Evolutionary conservation across 108 stramenopile genomes (phyloP).

Genomic region (Poteriospumella lacustris): DNA sequence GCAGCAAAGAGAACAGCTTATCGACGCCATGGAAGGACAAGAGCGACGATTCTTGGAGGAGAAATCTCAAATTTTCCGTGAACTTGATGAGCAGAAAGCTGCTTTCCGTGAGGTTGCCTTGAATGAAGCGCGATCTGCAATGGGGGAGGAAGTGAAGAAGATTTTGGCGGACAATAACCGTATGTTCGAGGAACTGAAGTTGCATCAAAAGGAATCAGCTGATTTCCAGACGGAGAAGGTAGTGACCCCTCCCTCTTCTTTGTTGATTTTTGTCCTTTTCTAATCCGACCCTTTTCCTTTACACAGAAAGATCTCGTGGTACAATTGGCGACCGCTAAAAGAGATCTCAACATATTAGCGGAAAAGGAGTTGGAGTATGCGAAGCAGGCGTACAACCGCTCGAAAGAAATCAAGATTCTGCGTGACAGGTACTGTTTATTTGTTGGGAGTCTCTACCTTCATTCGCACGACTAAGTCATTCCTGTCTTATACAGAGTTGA

Average conservation of each 20-base stretch:
- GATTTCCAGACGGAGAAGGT: conserved; percentile 44
- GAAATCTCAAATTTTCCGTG: conserved; percentile 39
- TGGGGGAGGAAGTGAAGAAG: conserved; percentile 47
- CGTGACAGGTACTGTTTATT: conserved; percentile 27
- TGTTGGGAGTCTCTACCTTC: background rate
- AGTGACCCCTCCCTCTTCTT: background rate
- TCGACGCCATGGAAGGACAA: conserved; percentile 31
- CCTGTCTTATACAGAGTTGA: conserved; percentile 23
- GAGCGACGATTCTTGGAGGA: conserved; percentile 45
- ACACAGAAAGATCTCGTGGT: background rate
- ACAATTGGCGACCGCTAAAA: background rate
- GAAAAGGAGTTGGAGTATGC: conserved; percentile 48
- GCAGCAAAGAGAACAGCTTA: conserved; percentile 4
- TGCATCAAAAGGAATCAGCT: conserved; percentile 45
- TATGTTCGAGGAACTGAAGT: conserved; percentile 53
- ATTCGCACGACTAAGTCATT: background rate
- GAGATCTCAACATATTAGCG: conserved; percentile 38
- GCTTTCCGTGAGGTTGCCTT: conserved; percentile 34
- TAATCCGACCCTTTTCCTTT: background rate
- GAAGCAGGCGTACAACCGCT: background rate
- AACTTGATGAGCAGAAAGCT: conserved; percentile 23
- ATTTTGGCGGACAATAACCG: conserved; percentile 50
- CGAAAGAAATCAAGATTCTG: conserved; percentile 36
- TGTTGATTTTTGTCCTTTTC: background rate
- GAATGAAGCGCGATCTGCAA: conserved; percentile 47